phyloP scores from a whole-genome alignment of 148 eudicot species.

The Arbutus unedo region DNA sequence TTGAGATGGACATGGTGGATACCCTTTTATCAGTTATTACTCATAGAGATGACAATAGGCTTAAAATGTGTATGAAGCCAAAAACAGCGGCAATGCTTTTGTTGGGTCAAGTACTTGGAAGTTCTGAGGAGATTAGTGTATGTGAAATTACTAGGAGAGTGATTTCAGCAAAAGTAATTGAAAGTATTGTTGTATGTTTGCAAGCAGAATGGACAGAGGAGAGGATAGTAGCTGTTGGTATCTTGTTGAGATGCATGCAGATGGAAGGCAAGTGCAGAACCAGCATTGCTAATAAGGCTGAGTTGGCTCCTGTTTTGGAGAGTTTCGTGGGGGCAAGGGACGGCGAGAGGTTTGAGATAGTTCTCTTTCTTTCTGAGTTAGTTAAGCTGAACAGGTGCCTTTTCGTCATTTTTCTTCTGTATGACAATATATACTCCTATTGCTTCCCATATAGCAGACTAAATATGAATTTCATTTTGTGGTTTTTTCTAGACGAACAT shows the following conservation, averaged over 20 bases:
- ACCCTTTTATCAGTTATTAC: constrained; percentile 24
- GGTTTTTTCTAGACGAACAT: constrained; percentile 30
- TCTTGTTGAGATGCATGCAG: constrained; percentile 39
- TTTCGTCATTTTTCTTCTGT: neutral
- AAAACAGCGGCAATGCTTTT: constrained; percentile 37
- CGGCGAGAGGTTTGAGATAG: constrained; percentile 43
- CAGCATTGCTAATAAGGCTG: constrained; percentile 42
- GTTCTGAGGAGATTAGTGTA: constrained; percentile 21
- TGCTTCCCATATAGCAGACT: neutral
- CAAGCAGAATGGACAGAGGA: constrained; percentile 31
- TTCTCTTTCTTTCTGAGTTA: constrained; percentile 43
- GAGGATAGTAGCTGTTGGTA: constrained; percentile 36
- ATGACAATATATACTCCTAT: neutral
- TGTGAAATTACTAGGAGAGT: constrained; percentile 26
- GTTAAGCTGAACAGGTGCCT: constrained; percentile 43
- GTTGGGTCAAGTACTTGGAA: constrained; percentile 29
- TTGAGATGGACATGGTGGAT: constrained; percentile 35
- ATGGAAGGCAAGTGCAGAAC: constrained; percentile 47
- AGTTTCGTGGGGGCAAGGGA: constrained; percentile 32
- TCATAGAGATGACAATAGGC: constrained; percentile 21
- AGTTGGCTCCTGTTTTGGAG: constrained; percentile 37
- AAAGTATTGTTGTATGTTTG: constrained; percentile 29
- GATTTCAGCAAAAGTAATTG: constrained; percentile 21
- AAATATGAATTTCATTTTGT: neutral
- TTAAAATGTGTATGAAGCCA: constrained; percentile 37